phyloP scores from a whole-genome alignment of 208 protist species.

The Trypanosoma vivax region DNA sequence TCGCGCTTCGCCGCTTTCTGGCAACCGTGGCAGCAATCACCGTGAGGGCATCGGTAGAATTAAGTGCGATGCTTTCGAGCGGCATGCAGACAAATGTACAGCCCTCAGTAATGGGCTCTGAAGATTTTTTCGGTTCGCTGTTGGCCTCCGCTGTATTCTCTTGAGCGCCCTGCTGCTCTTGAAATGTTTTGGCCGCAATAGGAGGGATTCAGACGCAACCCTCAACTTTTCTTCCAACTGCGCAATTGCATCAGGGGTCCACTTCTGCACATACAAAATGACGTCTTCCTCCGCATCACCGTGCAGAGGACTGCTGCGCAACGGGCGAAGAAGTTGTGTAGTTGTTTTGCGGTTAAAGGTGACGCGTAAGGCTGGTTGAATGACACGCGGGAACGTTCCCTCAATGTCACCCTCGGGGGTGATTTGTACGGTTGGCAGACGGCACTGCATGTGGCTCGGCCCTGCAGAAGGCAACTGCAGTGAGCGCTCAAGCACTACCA shows the following conservation, averaged over 20 bases:
- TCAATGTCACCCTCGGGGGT: slow-evolving; percentile 32
- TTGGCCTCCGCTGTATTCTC: neutral
- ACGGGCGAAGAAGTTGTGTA: slow-evolving; percentile 38
- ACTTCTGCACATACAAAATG: slow-evolving; percentile 63
- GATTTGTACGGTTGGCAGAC: slow-evolving; percentile 49
- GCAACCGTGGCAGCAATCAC: slow-evolving; percentile 36
- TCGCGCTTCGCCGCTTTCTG: slow-evolving; percentile 22
- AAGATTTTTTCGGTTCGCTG: neutral
- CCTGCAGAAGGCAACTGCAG: slow-evolving; percentile 33
- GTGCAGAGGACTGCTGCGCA: slow-evolving; percentile 41
- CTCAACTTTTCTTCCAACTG: slow-evolving; percentile 41
- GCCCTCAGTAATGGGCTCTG: slow-evolving; percentile 8
- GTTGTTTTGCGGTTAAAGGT: slow-evolving; percentile 28
- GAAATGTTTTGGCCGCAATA: neutral
- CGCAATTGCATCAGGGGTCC: slow-evolving; percentile 52
- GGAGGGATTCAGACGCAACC: slow-evolving; percentile 8
- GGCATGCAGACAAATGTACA: slow-evolving; percentile 44
- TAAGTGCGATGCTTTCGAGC: slow-evolving; percentile 25
- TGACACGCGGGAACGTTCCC: slow-evolving; percentile 35
- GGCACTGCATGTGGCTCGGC: slow-evolving; percentile 30
- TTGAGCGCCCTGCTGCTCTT: neutral
- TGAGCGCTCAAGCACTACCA: slow-evolving; percentile 60
- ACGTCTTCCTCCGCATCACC: slow-evolving; percentile 59
- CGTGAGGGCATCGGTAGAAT: slow-evolving; percentile 64
- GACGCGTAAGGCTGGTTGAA: slow-evolving; percentile 48